Evolutionary conservation across 768 basidiomycete species (phyloP), one percentile per base, ranked within the genome.

Genomic region (Mycena kentingensis): DNA sequence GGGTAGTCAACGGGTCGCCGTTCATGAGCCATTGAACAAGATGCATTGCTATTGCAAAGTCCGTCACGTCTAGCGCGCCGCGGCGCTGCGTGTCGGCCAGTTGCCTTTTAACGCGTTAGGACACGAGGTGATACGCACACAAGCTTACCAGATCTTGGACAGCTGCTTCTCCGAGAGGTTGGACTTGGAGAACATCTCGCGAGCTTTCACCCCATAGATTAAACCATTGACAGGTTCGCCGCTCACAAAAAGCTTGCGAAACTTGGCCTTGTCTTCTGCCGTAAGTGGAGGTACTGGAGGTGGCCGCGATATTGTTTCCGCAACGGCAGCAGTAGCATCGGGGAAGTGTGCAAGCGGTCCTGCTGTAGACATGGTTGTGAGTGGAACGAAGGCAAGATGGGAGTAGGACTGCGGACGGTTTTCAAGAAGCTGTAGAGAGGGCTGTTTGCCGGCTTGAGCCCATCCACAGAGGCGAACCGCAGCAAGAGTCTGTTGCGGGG

Each of bases 1-100:
- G 61, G 2, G 61, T 51, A 7, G 70, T 56, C 21, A 74, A 62
- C 5, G 65, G 62, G 10, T 73, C 21, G 41, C 19, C 73, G 24
- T 73, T 71, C 80, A 82, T 81, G 49, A 72, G 65, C n/a, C 68
- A 72, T 57, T 82, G 81, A 34, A 83, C 78, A 55, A 83, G 76
- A 59, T 78, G 78, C 77, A 81, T 79, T n/a, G 77, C 81, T 54
- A 85, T 70, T 34, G 77, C 76, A 62, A 85, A 85, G 55, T 83
- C 80, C 21, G 77, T 68, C 0, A 75, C 66, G 59, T 85, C 81
- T 19, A 85, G 76, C 5, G 73, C 66, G 10, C 81, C 81, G 15
- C 80, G 72, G n/a, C 71, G 64, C 42, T 77, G 72, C 6, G 76
- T 76, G 60, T 85, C 83, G 18, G 82, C 74, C 21, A 85, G 73